Evolutionary conservation across 2,329 filamentous ascomycete species (phyloP).

Genomic region (Periconia sp.): DNA sequence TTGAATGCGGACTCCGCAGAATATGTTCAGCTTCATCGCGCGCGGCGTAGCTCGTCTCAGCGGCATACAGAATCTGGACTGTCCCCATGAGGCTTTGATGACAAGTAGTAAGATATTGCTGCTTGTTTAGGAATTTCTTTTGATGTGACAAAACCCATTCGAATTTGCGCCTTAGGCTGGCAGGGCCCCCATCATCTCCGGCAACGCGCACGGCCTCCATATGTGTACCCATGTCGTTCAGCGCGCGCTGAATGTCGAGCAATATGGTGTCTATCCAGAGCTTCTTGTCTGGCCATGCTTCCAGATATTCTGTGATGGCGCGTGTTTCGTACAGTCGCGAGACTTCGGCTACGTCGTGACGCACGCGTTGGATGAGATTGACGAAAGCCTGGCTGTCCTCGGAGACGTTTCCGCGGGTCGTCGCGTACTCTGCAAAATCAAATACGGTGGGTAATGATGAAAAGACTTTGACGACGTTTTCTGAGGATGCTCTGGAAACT

Average conservation of each 20-base stretch:
- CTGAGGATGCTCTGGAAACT: constrained; percentile 5
- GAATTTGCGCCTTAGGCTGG: constrained; percentile 26
- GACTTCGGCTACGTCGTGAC: constrained; percentile 29
- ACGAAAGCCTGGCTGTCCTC: constrained; percentile 26
- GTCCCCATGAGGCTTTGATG: constrained; percentile 30
- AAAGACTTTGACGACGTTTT: constrained; percentile 14
- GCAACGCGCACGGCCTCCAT: constrained; percentile 24
- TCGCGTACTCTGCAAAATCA: constrained; percentile 29
- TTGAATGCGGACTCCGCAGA: constrained; percentile 25
- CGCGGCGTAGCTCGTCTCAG: constrained; percentile 25
- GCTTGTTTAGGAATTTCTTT: constrained; percentile 22
- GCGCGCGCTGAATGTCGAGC: constrained; percentile 20
- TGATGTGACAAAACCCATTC: constrained; percentile 34
- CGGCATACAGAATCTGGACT: constrained; percentile 29
- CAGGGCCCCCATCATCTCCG: constrained; percentile 23
- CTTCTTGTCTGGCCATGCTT: constrained; percentile 23
- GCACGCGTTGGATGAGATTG: constrained; percentile 28
- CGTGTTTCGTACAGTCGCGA: constrained; percentile 25
- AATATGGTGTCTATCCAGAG: constrained; percentile 28
- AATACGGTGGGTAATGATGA: constrained; percentile 27
- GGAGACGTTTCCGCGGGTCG: constrained; percentile 21
- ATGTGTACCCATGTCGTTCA: constrained; percentile 35
- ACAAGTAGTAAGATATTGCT: constrained; percentile 22
- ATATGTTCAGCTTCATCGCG: constrained; percentile 11
- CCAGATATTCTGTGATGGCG: constrained; percentile 22